A percentile compares a stretch with the other conserved stretches of the same genome.
phyloP scores from a whole-genome alignment of 352 stramenopile species.

The Pythium angustatum region DNA sequence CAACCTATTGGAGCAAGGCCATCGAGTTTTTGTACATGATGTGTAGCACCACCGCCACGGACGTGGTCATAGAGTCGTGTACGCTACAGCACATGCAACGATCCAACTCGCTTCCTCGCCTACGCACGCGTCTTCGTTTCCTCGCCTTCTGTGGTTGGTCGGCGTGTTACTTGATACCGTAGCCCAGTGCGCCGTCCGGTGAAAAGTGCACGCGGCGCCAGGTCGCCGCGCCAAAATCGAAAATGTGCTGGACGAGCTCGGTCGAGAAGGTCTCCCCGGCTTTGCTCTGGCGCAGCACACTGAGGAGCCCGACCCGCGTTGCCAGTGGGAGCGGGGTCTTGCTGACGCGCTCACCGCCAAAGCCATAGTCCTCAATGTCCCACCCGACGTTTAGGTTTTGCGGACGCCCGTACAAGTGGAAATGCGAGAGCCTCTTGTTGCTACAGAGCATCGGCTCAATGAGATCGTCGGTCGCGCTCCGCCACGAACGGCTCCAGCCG shows the following conservation, averaged over 20 bases:
- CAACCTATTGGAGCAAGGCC: too few species aligned
- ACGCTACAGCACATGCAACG: too few species aligned
- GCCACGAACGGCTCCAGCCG: not conserved
- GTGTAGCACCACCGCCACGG: too few species aligned
- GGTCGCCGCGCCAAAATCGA: conserved; percentile 2
- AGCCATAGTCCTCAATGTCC: conserved; percentile 1
- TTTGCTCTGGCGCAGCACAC: not conserved
- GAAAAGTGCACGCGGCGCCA: not conserved
- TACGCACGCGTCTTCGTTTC: too few species aligned
- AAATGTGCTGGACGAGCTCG: not conserved
- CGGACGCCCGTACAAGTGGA: not conserved
- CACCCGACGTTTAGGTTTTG: not conserved
- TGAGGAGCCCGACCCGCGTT: not conserved
- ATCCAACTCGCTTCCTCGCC: too few species aligned
- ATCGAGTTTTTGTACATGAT: too few species aligned
- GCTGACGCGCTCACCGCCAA: not conserved
- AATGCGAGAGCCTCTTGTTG: not conserved
- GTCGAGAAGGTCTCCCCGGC: not conserved
- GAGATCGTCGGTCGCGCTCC: not conserved
- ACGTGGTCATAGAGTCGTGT: too few species aligned
- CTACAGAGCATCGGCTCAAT: not conserved
- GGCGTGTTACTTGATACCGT: not conserved
- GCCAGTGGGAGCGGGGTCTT: not conserved
- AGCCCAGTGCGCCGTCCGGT: not conserved
- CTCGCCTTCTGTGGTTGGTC: too few species aligned